Percentiles rank a stretch among this genome's conserved stretches.
Conservation (phyloP, 2,329 filamentous ascomycete genomes). For the Esteya vermicola region DNA sequence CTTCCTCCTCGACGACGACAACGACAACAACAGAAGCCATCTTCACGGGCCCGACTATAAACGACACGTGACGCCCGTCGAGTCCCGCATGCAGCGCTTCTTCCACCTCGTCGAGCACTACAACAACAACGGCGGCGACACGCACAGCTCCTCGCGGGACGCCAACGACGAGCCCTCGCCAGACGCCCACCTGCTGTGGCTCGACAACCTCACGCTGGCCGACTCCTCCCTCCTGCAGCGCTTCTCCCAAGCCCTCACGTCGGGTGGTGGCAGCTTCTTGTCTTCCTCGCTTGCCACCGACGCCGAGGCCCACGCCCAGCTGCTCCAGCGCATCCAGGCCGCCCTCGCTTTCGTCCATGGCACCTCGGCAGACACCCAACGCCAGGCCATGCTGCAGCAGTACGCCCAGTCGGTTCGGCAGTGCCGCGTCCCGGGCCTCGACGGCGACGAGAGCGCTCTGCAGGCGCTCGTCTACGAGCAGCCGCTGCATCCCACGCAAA, state of each 20-base stretch:
- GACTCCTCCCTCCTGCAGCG: slow-evolving; percentile 26
- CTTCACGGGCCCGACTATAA: slow-evolving; percentile 17
- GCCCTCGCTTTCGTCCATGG: slow-evolving; percentile 15
- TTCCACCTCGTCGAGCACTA: slow-evolving; percentile 22
- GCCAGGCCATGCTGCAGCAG: slow-evolving; percentile 18
- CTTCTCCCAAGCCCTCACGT: slow-evolving; percentile 4
- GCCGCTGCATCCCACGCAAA: slow-evolving; percentile 46
- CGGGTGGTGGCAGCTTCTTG: not conserved
- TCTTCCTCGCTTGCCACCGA: not conserved
- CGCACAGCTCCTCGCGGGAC: too few relatives aligned
- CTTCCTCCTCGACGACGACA: slow-evolving; percentile 40
- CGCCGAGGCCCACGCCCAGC: not conserved
- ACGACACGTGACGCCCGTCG: slow-evolving; percentile 29
- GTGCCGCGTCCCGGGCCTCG: too few relatives aligned
- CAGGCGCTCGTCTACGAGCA: slow-evolving; percentile 16
- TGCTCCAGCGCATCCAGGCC: slow-evolving; percentile 7
- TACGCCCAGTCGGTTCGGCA: slow-evolving; percentile 8
- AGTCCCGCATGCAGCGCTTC: slow-evolving; percentile 34
- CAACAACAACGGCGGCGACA: slow-evolving; percentile 12
- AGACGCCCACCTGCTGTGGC: slow-evolving; percentile 20
- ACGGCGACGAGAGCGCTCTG: not conserved
- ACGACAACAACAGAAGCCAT: slow-evolving; percentile 4
- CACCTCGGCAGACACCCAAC: slow-evolving; percentile 17
- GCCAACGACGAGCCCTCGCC: slow-evolving; percentile 4
- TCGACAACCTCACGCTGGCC: slow-evolving; percentile 32